Percentiles rank a stretch among this genome's conserved stretches.
Evolutionary conservation across 306 rosid species (phyloP).

Genomic region (Glycine tomentella): DNA sequence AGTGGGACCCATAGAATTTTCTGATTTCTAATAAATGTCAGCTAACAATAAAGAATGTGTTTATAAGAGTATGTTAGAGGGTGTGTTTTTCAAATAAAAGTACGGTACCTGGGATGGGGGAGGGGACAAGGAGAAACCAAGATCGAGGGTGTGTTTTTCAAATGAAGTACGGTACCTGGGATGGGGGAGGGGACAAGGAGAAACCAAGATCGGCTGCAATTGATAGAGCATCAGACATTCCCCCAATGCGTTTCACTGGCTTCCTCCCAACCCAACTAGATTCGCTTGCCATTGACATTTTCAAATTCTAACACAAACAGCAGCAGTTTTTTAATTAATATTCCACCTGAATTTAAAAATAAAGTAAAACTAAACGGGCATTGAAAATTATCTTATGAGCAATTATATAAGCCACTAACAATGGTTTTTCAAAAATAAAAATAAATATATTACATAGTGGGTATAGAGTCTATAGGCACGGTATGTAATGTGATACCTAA

Average conservation of each 20-base stretch:
- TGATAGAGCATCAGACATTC: slow-evolving; percentile 90
- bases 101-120: too few species aligned
- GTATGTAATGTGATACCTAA: too few species aligned
- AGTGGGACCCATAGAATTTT: not conserved
- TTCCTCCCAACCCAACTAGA: slow-evolving; percentile 88
- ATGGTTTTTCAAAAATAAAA: not conserved
- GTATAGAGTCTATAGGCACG: too few species aligned
- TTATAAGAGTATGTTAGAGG: not conserved
- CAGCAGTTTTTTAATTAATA: not conserved
- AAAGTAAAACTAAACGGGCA: not conserved
- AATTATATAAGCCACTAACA: not conserved
- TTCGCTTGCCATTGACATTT: slow-evolving; percentile 75
- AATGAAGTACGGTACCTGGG: slow-evolving; percentile 64
- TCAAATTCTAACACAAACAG: slow-evolving; percentile 23
- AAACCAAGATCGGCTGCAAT: slow-evolving; percentile 92
- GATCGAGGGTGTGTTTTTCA: too few species aligned
- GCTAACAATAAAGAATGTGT: not conserved
- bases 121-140: too few species aligned
- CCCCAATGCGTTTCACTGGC: slow-evolving; percentile 84
- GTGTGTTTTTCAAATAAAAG: not conserved
- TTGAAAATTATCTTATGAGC: not conserved
- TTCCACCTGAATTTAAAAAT: not conserved
- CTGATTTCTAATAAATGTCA: not conserved
- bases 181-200: slow-evolving; percentile 65
- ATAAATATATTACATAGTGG: not conserved